Percentiles rank a stretch among this genome's conserved stretches.
Conservation (phyloP, 2,329 filamentous ascomycete genomes). For the Cladobotryum protrusum region DNA sequence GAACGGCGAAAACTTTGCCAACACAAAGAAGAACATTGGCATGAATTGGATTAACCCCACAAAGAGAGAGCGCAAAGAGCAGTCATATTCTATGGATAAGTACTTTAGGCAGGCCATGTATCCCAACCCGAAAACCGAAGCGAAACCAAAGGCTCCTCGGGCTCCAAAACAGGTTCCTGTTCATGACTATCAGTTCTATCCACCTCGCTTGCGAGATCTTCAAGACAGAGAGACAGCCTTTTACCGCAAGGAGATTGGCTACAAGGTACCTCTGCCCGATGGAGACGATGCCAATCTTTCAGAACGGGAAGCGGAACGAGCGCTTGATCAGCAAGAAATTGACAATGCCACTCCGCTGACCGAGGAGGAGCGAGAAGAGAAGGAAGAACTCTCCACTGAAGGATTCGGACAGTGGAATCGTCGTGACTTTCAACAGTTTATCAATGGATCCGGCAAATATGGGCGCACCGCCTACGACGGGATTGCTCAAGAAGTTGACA, state of each 20-base stretch:
- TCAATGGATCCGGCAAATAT: conserved; percentile 91
- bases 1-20: conserved; percentile 96
- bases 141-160: conserved; percentile 91
- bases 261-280: conserved; percentile 86
- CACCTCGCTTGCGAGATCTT: conserved; percentile 71
- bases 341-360: conserved; percentile 84
- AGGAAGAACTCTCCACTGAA: conserved; percentile 70
- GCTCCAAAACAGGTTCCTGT: conserved; percentile 88
- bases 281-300: conserved; percentile 82
- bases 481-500: conserved; percentile 86
- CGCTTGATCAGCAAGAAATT: conserved; percentile 84
- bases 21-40: conserved; percentile 84
- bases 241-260: conserved; percentile 92
- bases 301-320: conserved; percentile 80
- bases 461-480: conserved; percentile 78
- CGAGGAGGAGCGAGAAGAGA: conserved; percentile 83
- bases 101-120: conserved; percentile 92
- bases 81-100: conserved; percentile 97
- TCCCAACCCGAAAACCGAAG: conserved; percentile 71
- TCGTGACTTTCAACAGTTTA: conserved; percentile 95
- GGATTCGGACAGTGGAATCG: conserved; percentile 96
- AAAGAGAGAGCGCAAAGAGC: conserved; percentile 96
- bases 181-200: conserved; percentile 98
- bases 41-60: conserved; percentile 97
- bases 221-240: conserved; percentile 95